These are phyloP conservation scores for Nymphaea thermarum DNA, from an alignment of 164 flowering plant species.

Conservation along the genomic window DNA sequence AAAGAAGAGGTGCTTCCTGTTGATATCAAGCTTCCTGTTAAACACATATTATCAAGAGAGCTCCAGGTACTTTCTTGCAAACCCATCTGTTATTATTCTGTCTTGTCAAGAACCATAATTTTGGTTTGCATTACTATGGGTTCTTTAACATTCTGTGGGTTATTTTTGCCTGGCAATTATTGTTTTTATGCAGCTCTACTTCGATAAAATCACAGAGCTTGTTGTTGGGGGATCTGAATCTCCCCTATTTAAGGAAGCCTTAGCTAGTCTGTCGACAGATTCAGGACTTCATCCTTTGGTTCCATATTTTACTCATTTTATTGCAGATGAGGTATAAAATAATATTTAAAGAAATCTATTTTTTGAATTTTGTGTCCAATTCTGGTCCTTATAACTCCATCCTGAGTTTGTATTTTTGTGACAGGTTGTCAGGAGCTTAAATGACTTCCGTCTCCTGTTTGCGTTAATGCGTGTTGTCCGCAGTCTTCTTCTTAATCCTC, in stretches of 20 bases:
- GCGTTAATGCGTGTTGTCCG: constrained; percentile 83
- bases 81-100: not conserved
- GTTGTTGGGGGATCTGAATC: constrained; percentile 52
- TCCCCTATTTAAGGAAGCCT: constrained; percentile 62
- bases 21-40: constrained; percentile 76
- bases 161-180: not conserved
- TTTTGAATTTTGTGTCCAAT: not conserved
- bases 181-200: constrained; percentile 68
- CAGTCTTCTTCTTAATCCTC: constrained; percentile 90
- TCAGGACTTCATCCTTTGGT: constrained; percentile 94
- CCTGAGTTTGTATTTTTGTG: not conserved
- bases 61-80: constrained; percentile 48
- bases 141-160: not conserved
- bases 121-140: not conserved
- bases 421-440: constrained; percentile 73
- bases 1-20: constrained; percentile 65
- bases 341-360: not conserved
- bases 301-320: constrained; percentile 81
- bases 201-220: constrained; percentile 82
- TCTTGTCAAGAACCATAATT: not conserved
- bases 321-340: constrained; percentile 81
- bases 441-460: constrained; percentile 45
- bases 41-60: constrained; percentile 83
- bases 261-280: constrained; percentile 78
- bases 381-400: not conserved